These are phyloP conservation scores for Phyllosticta citriasiana DNA, from an alignment of 2,329 filamentous ascomycete genomes.

Conservation along the genomic window DNA sequence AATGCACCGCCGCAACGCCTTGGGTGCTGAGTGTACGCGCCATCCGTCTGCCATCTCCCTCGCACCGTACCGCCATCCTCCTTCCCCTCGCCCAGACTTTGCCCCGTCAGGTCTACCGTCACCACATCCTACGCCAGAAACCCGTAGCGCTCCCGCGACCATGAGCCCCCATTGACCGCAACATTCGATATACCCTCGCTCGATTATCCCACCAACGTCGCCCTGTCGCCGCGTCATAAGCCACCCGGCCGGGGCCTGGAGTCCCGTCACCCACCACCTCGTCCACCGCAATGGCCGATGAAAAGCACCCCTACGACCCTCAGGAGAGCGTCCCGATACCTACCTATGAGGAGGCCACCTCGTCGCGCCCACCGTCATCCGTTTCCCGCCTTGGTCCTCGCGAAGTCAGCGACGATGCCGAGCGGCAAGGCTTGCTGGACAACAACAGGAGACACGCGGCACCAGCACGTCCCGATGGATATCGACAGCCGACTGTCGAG, in stretches of 20 bases:
- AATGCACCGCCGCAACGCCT: slow-evolving; percentile 4
- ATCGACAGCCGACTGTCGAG: slow-evolving; percentile 68
- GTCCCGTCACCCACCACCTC: slow-evolving; percentile 4
- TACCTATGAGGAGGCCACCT: slow-evolving; percentile 71
- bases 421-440: slow-evolving; percentile 66
- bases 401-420: slow-evolving; percentile 58
- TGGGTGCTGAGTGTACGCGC: neutral
- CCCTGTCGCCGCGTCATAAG: slow-evolving; percentile 6
- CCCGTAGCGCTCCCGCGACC: slow-evolving; percentile 2
- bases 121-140: neutral
- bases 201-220: neutral
- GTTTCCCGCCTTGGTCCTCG: slow-evolving; percentile 38
- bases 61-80: slow-evolving; percentile 1
- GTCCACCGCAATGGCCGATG: slow-evolving; percentile 25
- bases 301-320: slow-evolving; percentile 30
- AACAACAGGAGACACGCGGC: slow-evolving; percentile 12
- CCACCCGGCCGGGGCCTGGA: slow-evolving; percentile 11
- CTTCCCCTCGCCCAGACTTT: slow-evolving; percentile 2
- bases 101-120: neutral
- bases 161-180: slow-evolving; percentile 8
- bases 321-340: slow-evolving; percentile 60
- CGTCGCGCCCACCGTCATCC: slow-evolving; percentile 44
- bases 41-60: neutral
- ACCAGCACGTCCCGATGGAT: slow-evolving; percentile 27
- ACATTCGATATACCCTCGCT: neutral